Base-by-base conservation (phyloP, 192 early-diverging fungal species). In the Jimgerdemannia lactiflua region DNA sequence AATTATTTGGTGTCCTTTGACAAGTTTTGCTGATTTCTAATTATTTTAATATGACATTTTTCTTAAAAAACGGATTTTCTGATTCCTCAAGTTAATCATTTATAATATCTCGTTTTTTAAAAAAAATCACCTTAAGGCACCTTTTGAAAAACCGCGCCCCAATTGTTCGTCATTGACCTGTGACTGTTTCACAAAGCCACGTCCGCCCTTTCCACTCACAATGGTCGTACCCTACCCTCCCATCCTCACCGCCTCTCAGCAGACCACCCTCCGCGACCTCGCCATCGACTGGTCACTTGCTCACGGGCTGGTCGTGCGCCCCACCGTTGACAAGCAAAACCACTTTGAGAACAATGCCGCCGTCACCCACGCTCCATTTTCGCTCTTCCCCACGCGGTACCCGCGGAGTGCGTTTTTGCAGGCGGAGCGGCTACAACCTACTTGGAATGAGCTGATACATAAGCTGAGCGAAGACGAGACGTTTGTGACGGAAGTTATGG, bases 361-460 rank as follows among this genome's bases (percentile, higher is more conserved):
- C 9, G 86, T 93, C 39, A 89, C 89, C 42, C 95, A 95, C 71
- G 94, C 95, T 1, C 97, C 97, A 6, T 81, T 97, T 49, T 86
- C 96, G 0, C 86, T 99, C 29, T 93, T 92, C 65, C 97, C 97
- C 3, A 91, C 94, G 2, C 91, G 93, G 7, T 95, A 95, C 74
- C 96, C 96, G 7, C 82, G 84, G 42, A 72, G 69, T 19, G 85
- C 84, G 73, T 99, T 92, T 78, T 86, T 93, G 10, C 85, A 89
- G 43, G 97, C 95, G 4, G 74, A 89, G 59, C 69, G 79, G 6
- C 78, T 98, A 19, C 96, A 97, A 80, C 92, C 94, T 0, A 74
- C 91, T 0, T 94, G 92, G 74, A 98, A 96, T 82, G 64, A 75
- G 67, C 82, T 99, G 18, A 94, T 97, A 74, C 91, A 97, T 74